A percentile compares a stretch with the other conserved stretches of the same genome.
Conservation (phyloP, 75 land plant genomes). For the Gnetum montanum region DNA sequence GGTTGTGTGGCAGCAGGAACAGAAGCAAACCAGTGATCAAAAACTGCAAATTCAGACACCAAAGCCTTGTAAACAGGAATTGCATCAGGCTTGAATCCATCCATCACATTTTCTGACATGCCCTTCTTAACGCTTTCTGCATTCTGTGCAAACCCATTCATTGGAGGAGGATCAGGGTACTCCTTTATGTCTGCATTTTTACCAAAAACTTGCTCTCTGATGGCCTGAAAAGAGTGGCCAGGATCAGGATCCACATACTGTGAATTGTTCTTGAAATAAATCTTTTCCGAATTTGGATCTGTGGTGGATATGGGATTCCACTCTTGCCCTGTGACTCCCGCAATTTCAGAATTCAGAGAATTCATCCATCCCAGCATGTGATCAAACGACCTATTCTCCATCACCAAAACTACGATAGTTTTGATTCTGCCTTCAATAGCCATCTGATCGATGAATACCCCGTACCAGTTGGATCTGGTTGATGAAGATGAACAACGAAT, state of each 20-base stretch:
- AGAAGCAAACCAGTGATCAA: slow-evolving; percentile 89
- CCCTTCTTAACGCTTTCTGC: slow-evolving; percentile 38
- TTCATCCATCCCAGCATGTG: slow-evolving; percentile 60
- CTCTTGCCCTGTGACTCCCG: slow-evolving; percentile 43
- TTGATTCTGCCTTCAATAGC: too few relatives aligned
- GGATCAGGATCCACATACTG: slow-evolving; percentile 86
- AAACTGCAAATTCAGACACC: slow-evolving; percentile 62
- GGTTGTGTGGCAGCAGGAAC: slow-evolving; percentile 90
- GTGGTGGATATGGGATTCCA: slow-evolving; percentile 58
- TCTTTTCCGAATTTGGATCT: slow-evolving; percentile 26
- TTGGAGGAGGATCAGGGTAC: slow-evolving; percentile 34
- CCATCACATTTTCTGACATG: slow-evolving; percentile 66
- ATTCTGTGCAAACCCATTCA: slow-evolving; percentile 81
- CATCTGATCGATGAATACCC: slow-evolving; percentile 14
- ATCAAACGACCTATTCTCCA: slow-evolving; percentile 61
- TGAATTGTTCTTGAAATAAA: slow-evolving; percentile 49
- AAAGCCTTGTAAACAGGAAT: slow-evolving; percentile 73
- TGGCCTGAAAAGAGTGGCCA: slow-evolving; percentile 80
- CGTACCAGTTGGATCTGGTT: not conserved
- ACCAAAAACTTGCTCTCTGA: slow-evolving; percentile 80
- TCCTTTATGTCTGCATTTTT: slow-evolving; percentile 7
- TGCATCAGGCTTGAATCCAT: slow-evolving; percentile 65
- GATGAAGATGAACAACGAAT: too few relatives aligned
- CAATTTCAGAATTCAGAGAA: slow-evolving; percentile 24
- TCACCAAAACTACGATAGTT: slow-evolving; percentile 42